A percentile compares a stretch with the other conserved stretches of the same genome.
These are phyloP conservation scores for Claviceps pazoutovae DNA, from an alignment of 2,329 filamentous ascomycete species.

Conservation along the genomic window DNA sequence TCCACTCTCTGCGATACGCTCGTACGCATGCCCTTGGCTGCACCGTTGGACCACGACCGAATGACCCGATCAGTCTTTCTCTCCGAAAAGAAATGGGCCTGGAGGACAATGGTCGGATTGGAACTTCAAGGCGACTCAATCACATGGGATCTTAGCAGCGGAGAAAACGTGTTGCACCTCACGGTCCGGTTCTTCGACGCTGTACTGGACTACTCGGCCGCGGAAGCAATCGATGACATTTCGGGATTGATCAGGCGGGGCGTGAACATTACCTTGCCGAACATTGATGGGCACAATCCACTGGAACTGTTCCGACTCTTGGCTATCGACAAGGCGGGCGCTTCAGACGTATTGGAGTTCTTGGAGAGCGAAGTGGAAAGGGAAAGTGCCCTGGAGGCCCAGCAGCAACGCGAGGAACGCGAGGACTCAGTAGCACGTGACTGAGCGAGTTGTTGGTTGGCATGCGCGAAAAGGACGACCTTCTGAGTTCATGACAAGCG, in stretches of 20 bases:
- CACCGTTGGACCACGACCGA: background rate
- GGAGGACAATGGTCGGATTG: background rate
- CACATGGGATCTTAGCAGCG: background rate
- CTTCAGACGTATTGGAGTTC: background rate
- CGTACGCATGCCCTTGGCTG: background rate
- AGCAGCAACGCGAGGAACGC: background rate
- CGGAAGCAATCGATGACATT: background rate
- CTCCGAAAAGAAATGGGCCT: background rate
- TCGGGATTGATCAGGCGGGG: background rate
- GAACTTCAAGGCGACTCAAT: background rate
- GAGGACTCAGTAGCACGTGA: too few species aligned
- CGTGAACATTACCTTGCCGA: background rate
- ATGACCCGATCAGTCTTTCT: background rate
- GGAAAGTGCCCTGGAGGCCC: background rate
- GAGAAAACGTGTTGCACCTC: background rate
- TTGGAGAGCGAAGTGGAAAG: background rate
- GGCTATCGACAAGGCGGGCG: background rate
- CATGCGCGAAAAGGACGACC: background rate
- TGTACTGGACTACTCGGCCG: background rate
- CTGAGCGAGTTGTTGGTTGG: background rate
- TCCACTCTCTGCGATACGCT: too few species aligned
- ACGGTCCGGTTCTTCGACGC: background rate
- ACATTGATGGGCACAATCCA: background rate
- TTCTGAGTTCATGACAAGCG: background rate
- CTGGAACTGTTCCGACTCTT: background rate